Percentiles rank a stretch among this genome's conserved stretches.
These are phyloP conservation scores for Penicillium subrubescens DNA, from an alignment of 495 filamentous ascomycete genomes.

Conservation along the genomic window DNA sequence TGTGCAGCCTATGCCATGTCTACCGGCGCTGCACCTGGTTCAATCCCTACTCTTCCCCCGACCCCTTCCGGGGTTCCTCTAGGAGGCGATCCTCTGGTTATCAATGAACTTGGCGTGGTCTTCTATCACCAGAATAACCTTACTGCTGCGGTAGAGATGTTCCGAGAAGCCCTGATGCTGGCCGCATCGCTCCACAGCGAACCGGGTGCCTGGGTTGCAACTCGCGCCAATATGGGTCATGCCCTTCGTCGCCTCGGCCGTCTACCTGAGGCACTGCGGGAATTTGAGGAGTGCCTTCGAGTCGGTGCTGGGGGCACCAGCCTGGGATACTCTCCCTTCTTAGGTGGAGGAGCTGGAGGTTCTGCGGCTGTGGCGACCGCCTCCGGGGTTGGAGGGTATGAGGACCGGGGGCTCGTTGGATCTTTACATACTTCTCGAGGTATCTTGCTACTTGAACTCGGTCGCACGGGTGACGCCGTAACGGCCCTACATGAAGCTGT, in stretches of 20 bases:
- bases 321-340: slow-evolving; percentile 44
- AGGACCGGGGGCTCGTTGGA: slow-evolving; percentile 48
- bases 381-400: slow-evolving; percentile 48
- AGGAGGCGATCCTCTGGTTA: slow-evolving; percentile 75
- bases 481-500: slow-evolving; percentile 72
- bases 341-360: slow-evolving; percentile 41
- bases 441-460: slow-evolving; percentile 70
- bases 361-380: slow-evolving; percentile 36
- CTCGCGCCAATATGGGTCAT: slow-evolving; percentile 86
- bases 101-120: slow-evolving; percentile 95
- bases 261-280: slow-evolving; percentile 68
- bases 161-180: slow-evolving; percentile 71
- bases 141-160: slow-evolving; percentile 69
- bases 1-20: slow-evolving; percentile 78
- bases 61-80: slow-evolving; percentile 54
- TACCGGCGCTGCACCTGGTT: slow-evolving; percentile 52
- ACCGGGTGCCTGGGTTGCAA: slow-evolving; percentile 81
- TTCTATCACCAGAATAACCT: slow-evolving; percentile 88
- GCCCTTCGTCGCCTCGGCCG: slow-evolving; percentile 74
- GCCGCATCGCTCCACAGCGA: slow-evolving; percentile 81
- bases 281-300: slow-evolving; percentile 82
- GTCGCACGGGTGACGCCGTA: slow-evolving; percentile 66
- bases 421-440: slow-evolving; percentile 56
- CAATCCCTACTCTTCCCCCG: slow-evolving; percentile 27
- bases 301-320: slow-evolving; percentile 72